Base-by-base conservation (phyloP, 176 grass and related monocot species). In the Olyra latifolia region DNA sequence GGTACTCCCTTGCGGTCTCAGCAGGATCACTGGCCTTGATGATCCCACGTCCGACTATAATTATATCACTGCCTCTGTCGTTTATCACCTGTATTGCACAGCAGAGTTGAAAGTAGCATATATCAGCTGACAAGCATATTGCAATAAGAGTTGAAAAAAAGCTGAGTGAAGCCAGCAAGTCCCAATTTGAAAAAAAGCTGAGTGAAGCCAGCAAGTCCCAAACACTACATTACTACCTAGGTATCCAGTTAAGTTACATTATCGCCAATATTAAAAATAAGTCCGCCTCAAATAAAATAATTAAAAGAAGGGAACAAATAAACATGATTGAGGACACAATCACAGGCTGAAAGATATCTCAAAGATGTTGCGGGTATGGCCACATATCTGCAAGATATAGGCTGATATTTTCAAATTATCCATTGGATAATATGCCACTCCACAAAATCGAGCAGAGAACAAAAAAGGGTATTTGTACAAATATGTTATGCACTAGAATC, bases 41-140 rank as follows among this genome's bases (percentile, higher is more conserved):
- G 72, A 98, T 93, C 22, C 92, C 90, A 7, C 92, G 88, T 1
- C 90, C 96, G 23, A 98, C 90, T 62, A 98, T 93, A 22, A 98
- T 88, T 72, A 98, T 86, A 74, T 98, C 96, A 20, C 90, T 95
- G n/a, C 90, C 90, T 69, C 90, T 86, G 54, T 95, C 86, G 65
- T 79, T 69, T 84, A 91, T 80, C 8, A 93, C 96, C 96, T 98
- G 81, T 56, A n/a, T 47, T 35, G 3, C 16, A 41, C 30, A 81
- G 16, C 15, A 7, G 25, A 22, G 50, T 76, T 69, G 2, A 32
- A 20, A 28, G 41, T 27, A 40, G 11, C 14, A 71, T 35, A 43
- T 44, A 43, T 84, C 46, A 80, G 70, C 4, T 28, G 20, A 72
- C 44, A 14, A 3, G 10, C 22, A 38, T 5, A 63, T 64, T 48